A percentile compares a stretch with the other conserved stretches of the same genome.
These are phyloP conservation scores for Hanseniaspora mollemarum DNA, from an alignment of 805 yeast species.

Conservation along the genomic window DNA sequence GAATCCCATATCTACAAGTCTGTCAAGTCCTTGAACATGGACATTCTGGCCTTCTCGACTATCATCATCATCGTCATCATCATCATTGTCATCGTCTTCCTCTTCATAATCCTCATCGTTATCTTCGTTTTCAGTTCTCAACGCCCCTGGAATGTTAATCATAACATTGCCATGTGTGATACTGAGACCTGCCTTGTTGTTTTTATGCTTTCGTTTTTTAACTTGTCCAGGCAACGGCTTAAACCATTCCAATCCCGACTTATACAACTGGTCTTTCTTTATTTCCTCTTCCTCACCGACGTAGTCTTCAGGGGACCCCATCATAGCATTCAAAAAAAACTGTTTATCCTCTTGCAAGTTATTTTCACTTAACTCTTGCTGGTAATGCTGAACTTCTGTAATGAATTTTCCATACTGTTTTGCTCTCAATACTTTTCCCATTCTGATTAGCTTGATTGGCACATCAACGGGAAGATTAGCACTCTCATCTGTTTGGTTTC, in stretches of 20 bases:
- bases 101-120: neutral
- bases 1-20: constrained; percentile 74
- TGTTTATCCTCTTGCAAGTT: constrained; percentile 30
- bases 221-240: neutral
- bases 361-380: neutral
- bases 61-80: constrained; percentile 13
- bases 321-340: constrained; percentile 12
- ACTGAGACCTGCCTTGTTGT: neutral
- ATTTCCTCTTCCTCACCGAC: neutral
- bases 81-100: constrained; percentile 17
- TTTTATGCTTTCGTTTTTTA: neutral
- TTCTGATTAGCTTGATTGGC: constrained; percentile 24
- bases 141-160: constrained; percentile 28
- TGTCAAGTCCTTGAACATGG: constrained; percentile 67
- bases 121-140: constrained; percentile 18
- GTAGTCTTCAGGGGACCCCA: constrained; percentile 8
- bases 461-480: neutral
- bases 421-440: constrained; percentile 24
- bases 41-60: constrained; percentile 21
- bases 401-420: constrained; percentile 9
- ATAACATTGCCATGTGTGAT: constrained; percentile 7
- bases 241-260: constrained; percentile 10
- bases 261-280: constrained; percentile 4
- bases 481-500: neutral
- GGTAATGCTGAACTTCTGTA: neutral